Evolutionary conservation across 352 stramenopile genomes (phyloP).

Genomic region (Plasmopara halstedii): DNA sequence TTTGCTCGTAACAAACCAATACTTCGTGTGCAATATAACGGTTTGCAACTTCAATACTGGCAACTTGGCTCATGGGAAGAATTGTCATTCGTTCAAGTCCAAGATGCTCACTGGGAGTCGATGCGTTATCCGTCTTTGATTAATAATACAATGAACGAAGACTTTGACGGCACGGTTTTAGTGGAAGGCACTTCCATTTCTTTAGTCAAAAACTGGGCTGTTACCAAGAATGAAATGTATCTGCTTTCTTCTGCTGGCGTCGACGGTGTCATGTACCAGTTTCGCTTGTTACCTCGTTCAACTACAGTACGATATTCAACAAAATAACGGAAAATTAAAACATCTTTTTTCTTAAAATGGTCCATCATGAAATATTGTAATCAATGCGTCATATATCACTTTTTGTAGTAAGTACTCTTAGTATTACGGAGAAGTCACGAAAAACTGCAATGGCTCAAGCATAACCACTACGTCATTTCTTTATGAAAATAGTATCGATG

Average conservation of each 20-base stretch:
- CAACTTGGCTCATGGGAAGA: constrained; percentile 7
- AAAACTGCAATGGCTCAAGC: too few relatives aligned
- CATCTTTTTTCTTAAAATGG: not conserved
- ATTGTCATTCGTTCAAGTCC: constrained; percentile 5
- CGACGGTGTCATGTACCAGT: constrained; percentile 83
- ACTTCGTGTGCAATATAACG: constrained; percentile 23
- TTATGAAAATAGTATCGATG: not conserved
- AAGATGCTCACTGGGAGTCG: constrained; percentile 13
- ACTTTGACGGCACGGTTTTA: constrained; percentile 22
- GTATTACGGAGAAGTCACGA: too few relatives aligned
- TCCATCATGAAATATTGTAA: too few relatives aligned
- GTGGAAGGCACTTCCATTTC: constrained; percentile 44
- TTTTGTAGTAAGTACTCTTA: too few relatives aligned
- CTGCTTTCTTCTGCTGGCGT: constrained; percentile 61
- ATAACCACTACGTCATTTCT: too few relatives aligned
- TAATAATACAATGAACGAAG: constrained; percentile 8
- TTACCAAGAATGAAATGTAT: constrained; percentile 59
- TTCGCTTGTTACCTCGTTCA: constrained; percentile 14
- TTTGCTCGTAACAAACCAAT: constrained; percentile 51
- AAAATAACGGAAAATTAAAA: not conserved
- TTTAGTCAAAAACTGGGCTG: constrained; percentile 60
- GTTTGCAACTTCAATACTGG: constrained; percentile 12
- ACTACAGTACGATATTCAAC: not conserved
- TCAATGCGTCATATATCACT: too few relatives aligned
- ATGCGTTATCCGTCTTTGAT: constrained; percentile 11